Evolutionary conservation across 495 filamentous ascomycete species (phyloP).

Genomic region (Neurospora pannonica): DNA sequence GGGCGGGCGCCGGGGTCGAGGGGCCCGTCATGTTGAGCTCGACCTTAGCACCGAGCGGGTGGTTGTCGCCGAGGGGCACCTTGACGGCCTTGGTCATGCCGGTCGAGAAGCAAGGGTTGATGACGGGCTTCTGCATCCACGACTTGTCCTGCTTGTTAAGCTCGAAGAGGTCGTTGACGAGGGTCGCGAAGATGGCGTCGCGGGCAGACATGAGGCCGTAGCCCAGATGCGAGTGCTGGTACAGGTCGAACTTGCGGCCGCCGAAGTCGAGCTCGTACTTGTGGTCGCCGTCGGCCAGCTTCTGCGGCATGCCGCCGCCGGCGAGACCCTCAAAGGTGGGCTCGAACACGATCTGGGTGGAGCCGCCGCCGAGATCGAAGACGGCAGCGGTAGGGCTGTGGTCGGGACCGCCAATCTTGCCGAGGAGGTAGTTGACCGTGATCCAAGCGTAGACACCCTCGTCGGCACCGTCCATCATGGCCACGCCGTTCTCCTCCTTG

Average conservation of each 20-base stretch:
- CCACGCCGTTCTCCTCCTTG: constrained; percentile 71
- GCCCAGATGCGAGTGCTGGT: constrained; percentile 96
- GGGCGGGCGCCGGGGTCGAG: constrained; percentile 57
- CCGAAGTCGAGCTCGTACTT: constrained; percentile 90
- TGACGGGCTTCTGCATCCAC: constrained; percentile 57
- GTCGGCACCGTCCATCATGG: constrained; percentile 92
- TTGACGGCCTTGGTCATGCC: constrained; percentile 62
- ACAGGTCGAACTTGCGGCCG: constrained; percentile 83
- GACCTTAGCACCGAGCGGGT: constrained; percentile 49
- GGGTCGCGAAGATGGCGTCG: constrained; percentile 64
- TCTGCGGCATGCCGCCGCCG: constrained; percentile 77
- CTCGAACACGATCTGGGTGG: constrained; percentile 96
- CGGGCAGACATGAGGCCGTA: constrained; percentile 95
- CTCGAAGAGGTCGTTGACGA: constrained; percentile 54
- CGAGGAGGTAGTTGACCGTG: constrained; percentile 94
- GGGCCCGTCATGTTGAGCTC: constrained; percentile 89
- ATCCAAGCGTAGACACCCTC: constrained; percentile 99
- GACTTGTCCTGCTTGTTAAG: constrained; percentile 32
- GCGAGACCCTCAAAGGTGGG: constrained; percentile 72
- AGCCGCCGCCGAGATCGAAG: constrained; percentile 93
- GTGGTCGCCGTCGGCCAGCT: constrained; percentile 81
- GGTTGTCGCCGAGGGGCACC: constrained; percentile 52
- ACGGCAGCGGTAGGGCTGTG: constrained; percentile 84
- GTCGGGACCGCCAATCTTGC: constrained; percentile 91
- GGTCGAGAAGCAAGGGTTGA: constrained; percentile 82